Percentiles rank a stretch among this genome's conserved stretches.
phyloP scores from a whole-genome alignment of 495 filamentous ascomycete species.

The Penicillium atrosanguineum region DNA sequence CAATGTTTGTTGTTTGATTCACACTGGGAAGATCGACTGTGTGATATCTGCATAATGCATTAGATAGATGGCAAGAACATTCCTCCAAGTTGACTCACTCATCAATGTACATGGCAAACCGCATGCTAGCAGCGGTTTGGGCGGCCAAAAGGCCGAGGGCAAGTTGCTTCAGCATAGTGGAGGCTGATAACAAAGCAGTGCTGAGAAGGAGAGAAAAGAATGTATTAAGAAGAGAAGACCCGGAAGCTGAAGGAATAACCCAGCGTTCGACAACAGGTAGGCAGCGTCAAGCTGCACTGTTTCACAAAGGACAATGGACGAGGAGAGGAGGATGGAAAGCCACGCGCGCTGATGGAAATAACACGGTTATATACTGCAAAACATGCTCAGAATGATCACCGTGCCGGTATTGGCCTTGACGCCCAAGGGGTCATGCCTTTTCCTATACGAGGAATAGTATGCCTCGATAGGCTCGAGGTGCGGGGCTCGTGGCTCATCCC shows the following conservation, averaged over 20 bases:
- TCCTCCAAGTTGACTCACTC: conserved; percentile 20
- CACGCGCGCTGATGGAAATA: not conserved
- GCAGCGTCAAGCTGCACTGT: not conserved
- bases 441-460: not conserved
- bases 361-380: not conserved
- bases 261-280: not conserved
- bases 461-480: not conserved
- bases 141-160: conserved; percentile 33
- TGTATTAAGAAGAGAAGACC: not conserved
- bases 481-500: conserved; percentile 14
- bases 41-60: conserved; percentile 28
- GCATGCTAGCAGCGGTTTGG: conserved; percentile 26
- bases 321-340: not conserved
- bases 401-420: not conserved
- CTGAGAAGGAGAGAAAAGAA: not conserved
- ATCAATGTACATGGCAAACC: conserved; percentile 44
- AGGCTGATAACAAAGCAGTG: not conserved
- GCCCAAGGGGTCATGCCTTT: conserved; percentile 4
- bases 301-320: not conserved
- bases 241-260: not conserved
- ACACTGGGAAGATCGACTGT: conserved; percentile 23
- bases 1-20: conserved; percentile 29
- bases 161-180: conserved; percentile 30
- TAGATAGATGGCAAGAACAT: not conserved
- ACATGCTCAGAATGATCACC: conserved; percentile 10